Evolutionary conservation across 2,329 filamentous ascomycete genomes (phyloP).

Genomic region (Pseudogymnoascus sp.): DNA sequence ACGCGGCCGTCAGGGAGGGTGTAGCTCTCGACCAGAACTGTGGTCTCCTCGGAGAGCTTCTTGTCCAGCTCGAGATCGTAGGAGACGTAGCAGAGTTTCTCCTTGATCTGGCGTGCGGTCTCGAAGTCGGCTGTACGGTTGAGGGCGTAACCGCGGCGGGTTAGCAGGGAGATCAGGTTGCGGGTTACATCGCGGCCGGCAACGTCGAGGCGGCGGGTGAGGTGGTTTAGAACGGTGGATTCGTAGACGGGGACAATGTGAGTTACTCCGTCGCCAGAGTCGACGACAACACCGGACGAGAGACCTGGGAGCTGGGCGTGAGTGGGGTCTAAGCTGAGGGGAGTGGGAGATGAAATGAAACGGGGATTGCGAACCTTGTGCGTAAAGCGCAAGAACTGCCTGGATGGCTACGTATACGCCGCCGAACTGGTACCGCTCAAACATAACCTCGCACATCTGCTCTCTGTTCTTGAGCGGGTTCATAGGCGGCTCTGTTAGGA

Average conservation of each 20-base stretch:
- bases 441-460: conserved; percentile 99
- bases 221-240: conserved; percentile 93
- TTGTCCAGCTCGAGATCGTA: conserved; percentile 97
- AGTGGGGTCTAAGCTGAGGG: background rate
- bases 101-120: conserved; percentile 97
- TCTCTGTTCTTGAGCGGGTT: conserved; percentile 95
- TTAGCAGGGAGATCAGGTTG: conserved; percentile 89
- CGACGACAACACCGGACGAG: conserved; percentile 92
- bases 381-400: conserved; percentile 90
- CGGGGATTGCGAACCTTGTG: conserved; percentile 60
- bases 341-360: background rate
- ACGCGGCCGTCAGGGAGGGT: conserved; percentile 94
- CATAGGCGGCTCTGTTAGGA: conserved; percentile 95
- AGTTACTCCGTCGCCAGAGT: conserved; percentile 96
- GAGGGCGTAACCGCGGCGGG: conserved; percentile 89
- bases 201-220: conserved; percentile 88
- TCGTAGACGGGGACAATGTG: conserved; percentile 99
- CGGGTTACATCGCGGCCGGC: conserved; percentile 96
- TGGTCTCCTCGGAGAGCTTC: conserved; percentile 92
- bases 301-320: conserved; percentile 49
- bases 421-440: conserved; percentile 91
- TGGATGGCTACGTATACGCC: conserved; percentile 98
- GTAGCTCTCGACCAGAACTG: conserved; percentile 93
- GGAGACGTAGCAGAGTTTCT: conserved; percentile 98
- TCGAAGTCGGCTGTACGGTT: conserved; percentile 99